Percentiles rank a stretch among this genome's conserved stretches.
Evolutionary conservation across 2,329 filamentous ascomycete species (phyloP).

Genomic region (Fusarium lyarnte): DNA sequence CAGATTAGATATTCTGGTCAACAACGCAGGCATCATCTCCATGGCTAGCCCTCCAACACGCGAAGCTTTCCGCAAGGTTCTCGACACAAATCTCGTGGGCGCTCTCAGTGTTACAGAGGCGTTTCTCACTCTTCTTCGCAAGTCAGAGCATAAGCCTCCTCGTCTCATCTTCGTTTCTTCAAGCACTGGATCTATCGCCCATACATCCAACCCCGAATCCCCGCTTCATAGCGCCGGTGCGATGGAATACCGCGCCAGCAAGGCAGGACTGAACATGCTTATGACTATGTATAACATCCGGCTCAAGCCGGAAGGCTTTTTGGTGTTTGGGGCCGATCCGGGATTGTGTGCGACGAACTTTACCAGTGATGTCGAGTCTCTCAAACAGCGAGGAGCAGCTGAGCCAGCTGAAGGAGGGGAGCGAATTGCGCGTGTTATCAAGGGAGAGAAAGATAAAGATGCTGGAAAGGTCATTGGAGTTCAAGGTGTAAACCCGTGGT

Average conservation of each 20-base stretch:
- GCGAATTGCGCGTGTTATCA: neutral
- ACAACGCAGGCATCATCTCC: slow-evolving; percentile 3
- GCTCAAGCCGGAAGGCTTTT: neutral
- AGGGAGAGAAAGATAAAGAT: neutral
- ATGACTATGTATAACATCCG: slow-evolving; percentile 2
- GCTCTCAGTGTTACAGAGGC: neutral
- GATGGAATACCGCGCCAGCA: slow-evolving; percentile 1
- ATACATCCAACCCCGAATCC: neutral
- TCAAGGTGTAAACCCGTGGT: slow-evolving; percentile 1
- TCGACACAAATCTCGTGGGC: slow-evolving; percentile 13
- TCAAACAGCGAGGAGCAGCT: neutral
- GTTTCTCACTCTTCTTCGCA: neutral
- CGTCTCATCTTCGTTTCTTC: slow-evolving; percentile 15
- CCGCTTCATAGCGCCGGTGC: neutral
- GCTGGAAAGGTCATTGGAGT: neutral
- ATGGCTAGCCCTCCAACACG: neutral
- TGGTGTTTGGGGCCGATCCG: slow-evolving; percentile 2
- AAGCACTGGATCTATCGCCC: slow-evolving; percentile 6
- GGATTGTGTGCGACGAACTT: slow-evolving; percentile 18
- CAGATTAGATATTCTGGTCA: slow-evolving; percentile 8
- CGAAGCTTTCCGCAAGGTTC: neutral
- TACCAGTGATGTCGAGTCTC: neutral
- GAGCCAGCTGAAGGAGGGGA: slow-evolving; percentile 2
- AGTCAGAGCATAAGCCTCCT: neutral
- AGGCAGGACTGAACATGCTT: slow-evolving; percentile 18